phyloP scores from a whole-genome alignment of 805 yeast species.

The Cyberlindnera galapagoensis region DNA sequence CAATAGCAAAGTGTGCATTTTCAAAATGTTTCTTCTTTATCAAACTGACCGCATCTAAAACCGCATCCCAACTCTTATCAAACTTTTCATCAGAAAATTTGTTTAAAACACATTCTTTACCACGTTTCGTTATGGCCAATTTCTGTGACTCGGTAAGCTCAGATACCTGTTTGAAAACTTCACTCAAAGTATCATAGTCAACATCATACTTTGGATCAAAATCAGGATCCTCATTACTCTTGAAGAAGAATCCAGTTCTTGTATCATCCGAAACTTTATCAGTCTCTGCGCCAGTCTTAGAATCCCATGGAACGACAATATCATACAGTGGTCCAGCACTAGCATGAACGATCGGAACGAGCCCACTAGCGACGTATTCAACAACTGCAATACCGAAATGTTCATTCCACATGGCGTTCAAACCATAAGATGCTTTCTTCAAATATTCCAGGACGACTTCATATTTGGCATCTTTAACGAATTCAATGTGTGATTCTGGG shows the following conservation, averaged over 20 bases:
- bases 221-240: conserved; percentile 68
- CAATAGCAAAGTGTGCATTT: conserved; percentile 65
- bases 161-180: conserved; percentile 39
- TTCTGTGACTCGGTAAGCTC: conserved; percentile 32
- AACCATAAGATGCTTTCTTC: conserved; percentile 57
- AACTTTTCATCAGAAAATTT: conserved; percentile 61
- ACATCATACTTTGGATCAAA: conserved; percentile 26
- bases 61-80: conserved; percentile 44
- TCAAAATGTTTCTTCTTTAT: conserved; percentile 44
- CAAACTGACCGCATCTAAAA: conserved; percentile 9
- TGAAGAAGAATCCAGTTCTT: conserved; percentile 77
- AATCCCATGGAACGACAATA: conserved; percentile 60
- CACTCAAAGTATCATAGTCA: conserved; percentile 42
- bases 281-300: conserved; percentile 22
- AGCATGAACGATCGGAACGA: conserved; percentile 86
- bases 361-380: conserved; percentile 81
- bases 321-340: conserved; percentile 93
- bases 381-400: conserved; percentile 98
- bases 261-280: conserved; percentile 29
- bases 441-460: conserved; percentile 50
- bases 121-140: conserved; percentile 38
- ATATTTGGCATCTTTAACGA: conserved; percentile 72
- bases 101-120: conserved; percentile 35
- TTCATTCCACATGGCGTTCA: conserved; percentile 99
- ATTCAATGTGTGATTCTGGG: conserved; percentile 35